Base-by-base conservation (phyloP, 192 early-diverging fungal genomes). In the Coemansia sp. region DNA sequence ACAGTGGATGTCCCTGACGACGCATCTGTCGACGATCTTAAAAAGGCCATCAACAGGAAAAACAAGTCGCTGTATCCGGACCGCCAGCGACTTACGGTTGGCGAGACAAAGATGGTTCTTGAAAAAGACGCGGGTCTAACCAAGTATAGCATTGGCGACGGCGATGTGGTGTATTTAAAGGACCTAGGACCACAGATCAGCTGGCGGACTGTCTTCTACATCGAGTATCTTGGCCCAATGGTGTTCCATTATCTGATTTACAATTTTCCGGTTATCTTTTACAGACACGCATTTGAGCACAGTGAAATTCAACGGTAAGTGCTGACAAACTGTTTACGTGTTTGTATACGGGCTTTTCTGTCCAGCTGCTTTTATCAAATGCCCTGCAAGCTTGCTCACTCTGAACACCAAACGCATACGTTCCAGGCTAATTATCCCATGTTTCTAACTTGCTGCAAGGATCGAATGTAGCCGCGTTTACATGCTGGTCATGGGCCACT, bases 161-260 rank as follows among this genome's bases (percentile, higher is more conserved):
- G 84, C 41, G 88, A 85, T 64, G 84, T 77, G 7, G 74, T 92
- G 42, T 73, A 73, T 8, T 84, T 92, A 63, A 94, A 92, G 79
- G 90, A 92, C 63, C 81, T 91, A 11, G 88, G 94, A 10, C 93
- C 92, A 14, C 96, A 98, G 79, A 90, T 97, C 64, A 90, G 94
- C 64, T 98, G 96, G 96, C 85, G 86, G 62, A 93, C 92, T 17
- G 95, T 97, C 54, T 98, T 97, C 69, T 82, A 94, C 69, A 88
- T 97, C 64, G 96, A 98, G 79, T 98, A 98, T 60, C 70, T 90
- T 46, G 96, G 96, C 46, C 96, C 96, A 22, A 71, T 98, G 61
- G 46, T 95, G 39, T 77, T 96, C 70, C 94, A 98, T 63, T 88
- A 90, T 39, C 68, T 98, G 39, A 86, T 95, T 68, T 98, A 93